phyloP scores from a whole-genome alignment of 2,329 filamentous ascomycete genomes.

The Graphilbum sp. region DNA sequence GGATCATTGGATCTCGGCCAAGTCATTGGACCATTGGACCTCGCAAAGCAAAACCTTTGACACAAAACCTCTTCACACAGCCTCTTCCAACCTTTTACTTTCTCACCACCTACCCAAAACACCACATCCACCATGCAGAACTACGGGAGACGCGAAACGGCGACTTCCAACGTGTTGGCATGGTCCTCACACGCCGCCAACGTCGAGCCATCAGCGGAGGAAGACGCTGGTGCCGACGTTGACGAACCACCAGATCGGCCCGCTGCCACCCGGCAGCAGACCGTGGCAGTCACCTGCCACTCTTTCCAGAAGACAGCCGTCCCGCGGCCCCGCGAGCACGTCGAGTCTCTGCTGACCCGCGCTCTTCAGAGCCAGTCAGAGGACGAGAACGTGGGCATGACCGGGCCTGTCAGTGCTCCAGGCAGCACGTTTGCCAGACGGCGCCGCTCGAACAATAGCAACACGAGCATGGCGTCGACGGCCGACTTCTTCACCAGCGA shows the following conservation, averaged over 20 bases:
- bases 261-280: constrained; percentile 9
- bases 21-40: too few relatives aligned
- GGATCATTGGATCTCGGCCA: too few relatives aligned
- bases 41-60: too few relatives aligned
- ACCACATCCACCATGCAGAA: constrained; percentile 14
- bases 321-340: constrained; percentile 34
- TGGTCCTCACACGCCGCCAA: constrained; percentile 28
- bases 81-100: too few relatives aligned
- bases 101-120: too few relatives aligned
- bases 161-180: constrained; percentile 26
- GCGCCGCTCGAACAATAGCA: constrained; percentile 59
- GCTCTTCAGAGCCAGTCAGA: constrained; percentile 58
- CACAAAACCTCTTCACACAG: too few relatives aligned
- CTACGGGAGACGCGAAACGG: constrained; percentile 19
- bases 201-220: constrained; percentile 27
- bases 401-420: constrained; percentile 16
- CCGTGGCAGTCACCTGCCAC: constrained; percentile 7
- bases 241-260: constrained; percentile 72
- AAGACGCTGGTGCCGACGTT: constrained; percentile 56
- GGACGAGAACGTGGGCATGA: constrained; percentile 27
- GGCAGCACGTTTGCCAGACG: constrained; percentile 16
- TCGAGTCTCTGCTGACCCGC: constrained; percentile 74
- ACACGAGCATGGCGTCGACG: constrained; percentile 64
- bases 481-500: constrained; percentile 90
- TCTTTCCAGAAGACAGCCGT: constrained; percentile 31